These are phyloP conservation scores for Ilyonectria sp. DNA, from an alignment of 2,329 filamentous ascomycete species.

Conservation along the genomic window DNA sequence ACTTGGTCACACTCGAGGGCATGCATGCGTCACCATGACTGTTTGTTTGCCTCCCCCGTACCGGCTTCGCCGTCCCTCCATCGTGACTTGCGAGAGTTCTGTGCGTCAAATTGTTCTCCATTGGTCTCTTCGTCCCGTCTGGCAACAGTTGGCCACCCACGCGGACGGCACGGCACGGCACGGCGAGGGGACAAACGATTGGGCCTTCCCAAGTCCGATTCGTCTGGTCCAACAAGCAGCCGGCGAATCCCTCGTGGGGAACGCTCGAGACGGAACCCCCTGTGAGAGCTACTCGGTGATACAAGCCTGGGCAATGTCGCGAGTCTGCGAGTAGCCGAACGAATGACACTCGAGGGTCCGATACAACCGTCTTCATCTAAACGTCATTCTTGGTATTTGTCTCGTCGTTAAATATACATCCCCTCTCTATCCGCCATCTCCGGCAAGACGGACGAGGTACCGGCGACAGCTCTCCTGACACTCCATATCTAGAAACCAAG, in stretches of 20 bases:
- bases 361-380: conserved; percentile 1
- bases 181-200: neutral
- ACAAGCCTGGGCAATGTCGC: conserved; percentile 17
- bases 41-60: neutral
- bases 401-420: conserved; percentile 32
- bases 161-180: conserved; percentile 1
- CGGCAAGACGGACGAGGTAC: conserved; percentile 15
- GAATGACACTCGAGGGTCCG: conserved; percentile 11
- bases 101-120: neutral
- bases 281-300: conserved; percentile 9
- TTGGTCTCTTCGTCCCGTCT: neutral
- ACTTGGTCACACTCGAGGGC: neutral
- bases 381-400: conserved; percentile 23
- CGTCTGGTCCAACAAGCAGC: conserved; percentile 15
- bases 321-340: conserved; percentile 23
- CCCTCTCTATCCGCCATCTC: conserved; percentile 11
- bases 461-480: conserved; percentile 2
- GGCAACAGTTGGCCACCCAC: neutral
- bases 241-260: neutral
- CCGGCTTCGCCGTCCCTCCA: neutral
- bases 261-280: neutral
- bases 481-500: conserved; percentile 18
- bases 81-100: neutral
- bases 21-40: neutral
- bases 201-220: conserved; percentile 7